Evolutionary conservation across 257 asterid species (phyloP).

Genomic region (Hygrophila difformis): DNA sequence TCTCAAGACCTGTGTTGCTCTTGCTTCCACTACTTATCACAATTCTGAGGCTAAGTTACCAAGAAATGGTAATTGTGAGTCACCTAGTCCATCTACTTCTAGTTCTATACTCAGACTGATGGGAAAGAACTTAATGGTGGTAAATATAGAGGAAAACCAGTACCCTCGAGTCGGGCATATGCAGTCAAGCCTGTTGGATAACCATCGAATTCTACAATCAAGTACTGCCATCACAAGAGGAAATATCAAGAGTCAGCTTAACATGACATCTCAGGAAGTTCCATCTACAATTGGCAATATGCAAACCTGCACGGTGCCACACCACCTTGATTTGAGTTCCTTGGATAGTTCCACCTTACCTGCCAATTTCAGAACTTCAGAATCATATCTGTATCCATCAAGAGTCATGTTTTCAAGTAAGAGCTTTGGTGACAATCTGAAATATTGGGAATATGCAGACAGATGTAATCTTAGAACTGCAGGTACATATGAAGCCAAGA

Average conservation of each 20-base stretch:
- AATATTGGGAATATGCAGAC: slow-evolving; percentile 18
- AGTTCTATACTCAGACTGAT: slow-evolving; percentile 77
- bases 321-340: slow-evolving; percentile 26
- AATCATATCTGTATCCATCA: slow-evolving; percentile 18
- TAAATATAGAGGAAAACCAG: slow-evolving; percentile 46
- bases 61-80: slow-evolving; percentile 25
- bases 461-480: slow-evolving; percentile 21
- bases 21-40: slow-evolving; percentile 25
- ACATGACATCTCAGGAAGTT: slow-evolving; percentile 15
- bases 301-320: slow-evolving; percentile 18
- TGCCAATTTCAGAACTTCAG: slow-evolving; percentile 22
- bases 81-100: slow-evolving; percentile 47
- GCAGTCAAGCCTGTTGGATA: slow-evolving; percentile 18
- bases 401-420: slow-evolving; percentile 24
- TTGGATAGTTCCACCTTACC: slow-evolving; percentile 27
- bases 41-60: slow-evolving; percentile 34
- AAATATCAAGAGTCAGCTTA: slow-evolving; percentile 20
- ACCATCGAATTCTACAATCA: slow-evolving; percentile 18
- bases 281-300: slow-evolving; percentile 16
- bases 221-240: slow-evolving; percentile 16
- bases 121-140: slow-evolving; percentile 90
- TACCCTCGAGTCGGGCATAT: slow-evolving; percentile 25
- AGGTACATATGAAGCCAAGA: slow-evolving; percentile 20
- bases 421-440: slow-evolving; percentile 18
- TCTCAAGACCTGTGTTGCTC: slow-evolving; percentile 13